Base-by-base conservation (phyloP, 2,329 filamentous ascomycete genomes). In the Pyrenophora tritici-repentis region DNA sequence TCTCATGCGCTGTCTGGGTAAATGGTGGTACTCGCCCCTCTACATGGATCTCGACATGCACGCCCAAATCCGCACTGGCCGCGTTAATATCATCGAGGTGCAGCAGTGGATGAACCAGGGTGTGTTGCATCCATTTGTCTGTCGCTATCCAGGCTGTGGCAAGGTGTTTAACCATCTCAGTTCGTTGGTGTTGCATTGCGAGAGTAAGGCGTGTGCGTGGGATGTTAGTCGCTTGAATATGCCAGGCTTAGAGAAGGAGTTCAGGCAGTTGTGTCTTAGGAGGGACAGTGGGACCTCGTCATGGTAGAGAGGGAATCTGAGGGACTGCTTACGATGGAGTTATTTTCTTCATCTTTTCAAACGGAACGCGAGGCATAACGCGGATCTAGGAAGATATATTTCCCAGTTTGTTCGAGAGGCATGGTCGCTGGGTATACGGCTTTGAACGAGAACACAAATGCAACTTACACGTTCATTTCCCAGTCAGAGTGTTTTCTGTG, bases 1-100 rank as follows among this genome's bases (percentile, higher is more conserved):
- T 14, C 54, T 72, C 18, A 47, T 56, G 8, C 53, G 42, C 3
- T 59, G 58, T 20, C 64, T 73, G 1, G 68, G 70, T 6, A 62
- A 56, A 24, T 71, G 66, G 65, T 73, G 68, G 68, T 70, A 71
- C 52, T 68, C 68, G 0, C 38, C 65, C 1, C 55, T 70, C 1
- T 73, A 63, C 55, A 73, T 73, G 68, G 68, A 72, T 43, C 44
- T 70, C n/a, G 66, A 67, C 26, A 57, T 71, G 18, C 70, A 72
- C 20, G 63, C 61, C 2, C 64, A 69, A 35, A 57, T 72, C 14
- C 70, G 68, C 24, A 65, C 56, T 2, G 56, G 57, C 1, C 58
- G 64, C 13, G 47, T 66, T 41, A 45, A 65, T 20, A 40, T 64
- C 26, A n/a, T 55, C 2, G 59, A 65, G 18, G 42, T 68, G 35